Conservation (phyloP, 2,329 filamentous ascomycete genomes). For the Alternaria longipes region DNA sequence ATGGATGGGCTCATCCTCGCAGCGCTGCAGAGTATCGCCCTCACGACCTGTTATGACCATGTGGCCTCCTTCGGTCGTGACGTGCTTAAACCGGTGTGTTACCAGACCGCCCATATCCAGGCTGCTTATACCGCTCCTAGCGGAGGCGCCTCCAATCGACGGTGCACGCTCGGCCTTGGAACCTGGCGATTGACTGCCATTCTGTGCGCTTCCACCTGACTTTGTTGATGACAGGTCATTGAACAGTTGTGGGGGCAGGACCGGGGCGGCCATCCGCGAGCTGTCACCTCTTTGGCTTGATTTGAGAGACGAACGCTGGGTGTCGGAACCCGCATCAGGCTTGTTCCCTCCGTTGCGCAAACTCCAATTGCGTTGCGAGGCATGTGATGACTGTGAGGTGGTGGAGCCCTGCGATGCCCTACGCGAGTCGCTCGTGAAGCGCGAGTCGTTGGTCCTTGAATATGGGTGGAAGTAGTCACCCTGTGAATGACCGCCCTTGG, state of each 20-base stretch:
- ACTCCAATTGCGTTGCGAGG: constrained; percentile 27
- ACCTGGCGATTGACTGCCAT: constrained; percentile 34
- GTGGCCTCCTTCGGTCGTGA: constrained; percentile 79
- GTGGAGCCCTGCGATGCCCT: constrained; percentile 42
- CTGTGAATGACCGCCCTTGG: constrained; percentile 24
- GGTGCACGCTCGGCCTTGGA: constrained; percentile 31
- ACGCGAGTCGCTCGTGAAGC: constrained; percentile 30
- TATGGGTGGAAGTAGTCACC: constrained; percentile 52
- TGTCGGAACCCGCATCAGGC: constrained; percentile 16
- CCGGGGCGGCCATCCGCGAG: constrained; percentile 20
- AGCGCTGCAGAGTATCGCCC: constrained; percentile 75
- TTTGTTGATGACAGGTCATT: constrained; percentile 45
- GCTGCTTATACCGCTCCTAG: constrained; percentile 47
- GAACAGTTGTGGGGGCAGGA: constrained; percentile 47
- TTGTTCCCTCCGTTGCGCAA: constrained; percentile 12
- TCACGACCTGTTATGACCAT: constrained; percentile 83
- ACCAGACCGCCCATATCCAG: constrained; percentile 62
- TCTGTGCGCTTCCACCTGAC: constrained; percentile 33
- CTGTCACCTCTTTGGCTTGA: constrained; percentile 16
- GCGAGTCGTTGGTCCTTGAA: constrained; percentile 36
- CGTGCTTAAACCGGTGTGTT: constrained; percentile 80
- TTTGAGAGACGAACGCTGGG: constrained; percentile 3
- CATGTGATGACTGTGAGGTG: constrained; percentile 40
- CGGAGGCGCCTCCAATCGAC: constrained; percentile 42
- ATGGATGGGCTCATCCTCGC: constrained; percentile 91